Conservation (phyloP, 202 grass and related monocot species). For the Brachypodium distachyon region DNA sequence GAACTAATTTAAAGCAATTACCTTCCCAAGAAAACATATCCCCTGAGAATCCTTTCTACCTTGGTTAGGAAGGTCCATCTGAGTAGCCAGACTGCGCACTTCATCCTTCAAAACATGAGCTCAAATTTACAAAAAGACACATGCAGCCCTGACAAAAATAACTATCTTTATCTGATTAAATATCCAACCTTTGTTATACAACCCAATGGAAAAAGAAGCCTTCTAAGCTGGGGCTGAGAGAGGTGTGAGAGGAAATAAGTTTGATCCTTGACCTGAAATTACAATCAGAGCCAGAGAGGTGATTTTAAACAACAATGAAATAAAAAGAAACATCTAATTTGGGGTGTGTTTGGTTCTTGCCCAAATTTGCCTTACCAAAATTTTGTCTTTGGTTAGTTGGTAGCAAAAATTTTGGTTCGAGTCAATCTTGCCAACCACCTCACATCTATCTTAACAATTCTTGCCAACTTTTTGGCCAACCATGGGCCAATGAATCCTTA, state of each 20-base stretch:
- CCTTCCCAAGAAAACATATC: constrained; percentile 97
- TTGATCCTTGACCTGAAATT: constrained; percentile 86
- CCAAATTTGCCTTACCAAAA: neutral
- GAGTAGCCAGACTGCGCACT: constrained; percentile 57
- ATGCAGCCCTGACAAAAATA: neutral
- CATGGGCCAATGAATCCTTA: no score
- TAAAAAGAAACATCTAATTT: neutral
- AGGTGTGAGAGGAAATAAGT: constrained; percentile 97
- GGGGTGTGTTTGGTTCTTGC: neutral
- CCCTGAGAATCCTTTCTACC: constrained; percentile 88
- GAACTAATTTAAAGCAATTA: constrained; percentile 2
- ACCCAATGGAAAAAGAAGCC: constrained; percentile 78
- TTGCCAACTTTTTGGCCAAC: no score
- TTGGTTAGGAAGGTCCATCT: constrained; percentile 82
- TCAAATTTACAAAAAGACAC: constrained; percentile 2
- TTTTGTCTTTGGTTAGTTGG: no score
- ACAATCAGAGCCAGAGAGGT: neutral
- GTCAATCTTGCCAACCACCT: no score
- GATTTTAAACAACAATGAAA: neutral
- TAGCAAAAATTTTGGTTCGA: no score
- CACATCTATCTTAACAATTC: no score
- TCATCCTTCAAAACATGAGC: constrained; percentile 50
- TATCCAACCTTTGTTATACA: constrained; percentile 62
- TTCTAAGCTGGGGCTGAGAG: constrained; percentile 70
- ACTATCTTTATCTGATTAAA: neutral